Percentiles rank a stretch among this genome's conserved stretches.
These are phyloP conservation scores for Pythium sukuiense DNA, from an alignment of 352 stramenopile genomes.

Conservation along the genomic window DNA sequence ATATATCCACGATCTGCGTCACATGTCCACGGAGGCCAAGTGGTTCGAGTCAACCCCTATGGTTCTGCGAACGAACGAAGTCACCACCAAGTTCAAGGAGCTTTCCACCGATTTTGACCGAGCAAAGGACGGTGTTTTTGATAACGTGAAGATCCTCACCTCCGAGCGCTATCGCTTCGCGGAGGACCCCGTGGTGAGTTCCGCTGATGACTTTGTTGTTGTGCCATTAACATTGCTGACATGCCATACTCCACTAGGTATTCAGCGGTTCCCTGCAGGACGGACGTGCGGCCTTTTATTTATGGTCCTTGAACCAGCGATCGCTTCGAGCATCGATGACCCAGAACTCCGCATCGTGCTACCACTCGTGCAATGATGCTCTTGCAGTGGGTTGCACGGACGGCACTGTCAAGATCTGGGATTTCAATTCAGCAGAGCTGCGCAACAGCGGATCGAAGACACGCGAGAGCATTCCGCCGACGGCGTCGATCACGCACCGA, in stretches of 20 bases:
- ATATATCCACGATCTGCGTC: slow-evolving; percentile 81
- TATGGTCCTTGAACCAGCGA: slow-evolving; percentile 81
- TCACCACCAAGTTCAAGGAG: slow-evolving; percentile 36
- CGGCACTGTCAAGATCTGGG: slow-evolving; percentile 82
- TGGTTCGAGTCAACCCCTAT: slow-evolving; percentile 58
- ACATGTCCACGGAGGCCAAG: slow-evolving; percentile 70
- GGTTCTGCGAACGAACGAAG: slow-evolving; percentile 43
- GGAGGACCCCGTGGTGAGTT: slow-evolving; percentile 55
- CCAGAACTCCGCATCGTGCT: slow-evolving; percentile 69
- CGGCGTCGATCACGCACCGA: slow-evolving; percentile 72
- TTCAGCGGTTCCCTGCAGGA: slow-evolving; percentile 74
- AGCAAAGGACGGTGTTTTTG: slow-evolving; percentile 54
- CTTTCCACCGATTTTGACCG: slow-evolving; percentile 53
- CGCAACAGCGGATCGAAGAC: slow-evolving; percentile 47
- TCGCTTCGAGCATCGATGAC: slow-evolving; percentile 63
- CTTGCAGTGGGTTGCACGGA: slow-evolving; percentile 75
- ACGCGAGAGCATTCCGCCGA: slow-evolving; percentile 55
- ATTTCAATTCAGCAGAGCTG: slow-evolving; percentile 63
- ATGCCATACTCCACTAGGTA: slow-evolving; percentile 33
- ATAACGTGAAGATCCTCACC: slow-evolving; percentile 62
- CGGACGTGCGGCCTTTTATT: slow-evolving; percentile 79
- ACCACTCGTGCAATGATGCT: slow-evolving; percentile 79
- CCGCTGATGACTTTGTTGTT: neutral
- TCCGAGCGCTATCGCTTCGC: slow-evolving; percentile 60
- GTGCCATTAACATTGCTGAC: neutral